These are phyloP conservation scores for Stropharia rugosoannulata DNA, from an alignment of 768 basidiomycete genomes.

Conservation along the genomic window DNA sequence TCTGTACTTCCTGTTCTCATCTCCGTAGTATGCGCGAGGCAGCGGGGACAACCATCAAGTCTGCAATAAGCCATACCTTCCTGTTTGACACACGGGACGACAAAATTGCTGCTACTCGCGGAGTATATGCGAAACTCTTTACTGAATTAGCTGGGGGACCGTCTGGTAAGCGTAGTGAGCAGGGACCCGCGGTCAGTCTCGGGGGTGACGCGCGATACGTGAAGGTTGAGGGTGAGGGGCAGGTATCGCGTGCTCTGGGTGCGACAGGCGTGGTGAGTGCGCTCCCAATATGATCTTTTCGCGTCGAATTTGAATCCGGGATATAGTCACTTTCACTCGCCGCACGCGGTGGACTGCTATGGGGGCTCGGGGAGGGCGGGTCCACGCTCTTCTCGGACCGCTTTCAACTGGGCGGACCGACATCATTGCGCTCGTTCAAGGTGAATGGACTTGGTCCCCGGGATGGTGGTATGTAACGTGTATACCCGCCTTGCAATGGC, in stretches of 20 bases:
- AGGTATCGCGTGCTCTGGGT: slow-evolving; percentile 56
- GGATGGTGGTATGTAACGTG: slow-evolving; percentile 58
- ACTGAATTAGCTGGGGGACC: slow-evolving; percentile 67
- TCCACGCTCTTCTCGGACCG: slow-evolving; percentile 73
- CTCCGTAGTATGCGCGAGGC: slow-evolving; percentile 72
- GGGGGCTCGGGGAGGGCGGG: slow-evolving; percentile 46
- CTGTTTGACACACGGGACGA: slow-evolving; percentile 77
- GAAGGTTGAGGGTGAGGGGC: slow-evolving; percentile 69
- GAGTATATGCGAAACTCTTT: slow-evolving; percentile 59
- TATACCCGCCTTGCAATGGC: neutral
- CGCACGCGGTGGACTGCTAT: slow-evolving; percentile 69
- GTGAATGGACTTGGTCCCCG: slow-evolving; percentile 75
- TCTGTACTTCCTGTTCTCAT: neutral
- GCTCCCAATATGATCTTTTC: neutral
- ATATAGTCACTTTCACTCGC: slow-evolving; percentile 72
- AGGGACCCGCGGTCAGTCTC: slow-evolving; percentile 24
- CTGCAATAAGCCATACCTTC: slow-evolving; percentile 78
- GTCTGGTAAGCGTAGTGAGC: neutral
- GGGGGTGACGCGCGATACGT: slow-evolving; percentile 79
- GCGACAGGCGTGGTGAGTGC: slow-evolving; percentile 54
- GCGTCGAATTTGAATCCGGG: neutral
- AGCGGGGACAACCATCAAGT: slow-evolving; percentile 81
- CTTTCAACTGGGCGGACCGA: slow-evolving; percentile 91
- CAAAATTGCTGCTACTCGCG: slow-evolving; percentile 57
- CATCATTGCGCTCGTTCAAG: slow-evolving; percentile 77